These are phyloP conservation scores for Arachnopeziza araneosa DNA, from an alignment of 2,329 filamentous ascomycete genomes.

Conservation along the genomic window DNA sequence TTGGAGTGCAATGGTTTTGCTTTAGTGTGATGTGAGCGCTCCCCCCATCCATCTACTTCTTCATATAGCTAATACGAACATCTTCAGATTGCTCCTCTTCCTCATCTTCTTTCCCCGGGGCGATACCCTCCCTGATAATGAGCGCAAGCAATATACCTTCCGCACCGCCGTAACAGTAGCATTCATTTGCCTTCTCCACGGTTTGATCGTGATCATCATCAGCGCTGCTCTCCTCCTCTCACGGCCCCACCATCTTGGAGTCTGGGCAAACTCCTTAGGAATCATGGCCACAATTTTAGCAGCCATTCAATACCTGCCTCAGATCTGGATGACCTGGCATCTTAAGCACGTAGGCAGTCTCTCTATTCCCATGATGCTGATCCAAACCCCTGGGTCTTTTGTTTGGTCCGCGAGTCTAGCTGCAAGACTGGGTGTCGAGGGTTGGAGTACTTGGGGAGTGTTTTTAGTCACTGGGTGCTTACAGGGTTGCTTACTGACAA, in stretches of 20 bases:
- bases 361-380: constrained; percentile 96
- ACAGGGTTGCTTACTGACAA: constrained; percentile 72
- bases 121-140: constrained; percentile 33
- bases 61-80: neutral
- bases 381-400: constrained; percentile 90
- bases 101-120: constrained; percentile 83
- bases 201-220: constrained; percentile 63
- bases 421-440: constrained; percentile 68
- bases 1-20: constrained; percentile 87
- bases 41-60: neutral
- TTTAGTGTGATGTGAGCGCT: constrained; percentile 90
- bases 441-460: constrained; percentile 95
- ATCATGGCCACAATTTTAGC: constrained; percentile 73
- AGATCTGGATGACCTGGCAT: constrained; percentile 86
- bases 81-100: constrained; percentile 76
- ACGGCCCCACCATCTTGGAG: constrained; percentile 57
- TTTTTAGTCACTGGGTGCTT: constrained; percentile 80
- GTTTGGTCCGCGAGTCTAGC: constrained; percentile 84
- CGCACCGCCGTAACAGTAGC: constrained; percentile 75
- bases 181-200: constrained; percentile 66
- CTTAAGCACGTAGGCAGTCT: constrained; percentile 84
- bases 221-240: constrained; percentile 62
- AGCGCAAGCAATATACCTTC: constrained; percentile 57
- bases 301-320: constrained; percentile 86
- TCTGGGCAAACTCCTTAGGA: constrained; percentile 83